phyloP scores from a whole-genome alignment of 169 alveolate genomes.

The Plasmodium ovale region DNA sequence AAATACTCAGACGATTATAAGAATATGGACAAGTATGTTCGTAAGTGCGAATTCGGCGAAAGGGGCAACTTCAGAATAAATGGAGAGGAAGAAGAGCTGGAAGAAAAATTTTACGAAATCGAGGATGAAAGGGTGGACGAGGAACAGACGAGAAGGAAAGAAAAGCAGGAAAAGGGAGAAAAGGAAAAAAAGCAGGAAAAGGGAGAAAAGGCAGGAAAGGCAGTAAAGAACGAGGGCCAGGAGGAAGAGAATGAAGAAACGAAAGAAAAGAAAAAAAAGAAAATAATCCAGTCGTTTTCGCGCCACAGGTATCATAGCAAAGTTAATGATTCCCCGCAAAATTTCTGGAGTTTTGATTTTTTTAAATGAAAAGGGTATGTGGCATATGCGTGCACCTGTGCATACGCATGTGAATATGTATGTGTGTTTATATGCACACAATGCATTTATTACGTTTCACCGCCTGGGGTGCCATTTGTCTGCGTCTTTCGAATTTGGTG shows the following conservation, averaged over 20 bases:
- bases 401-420: not conserved
- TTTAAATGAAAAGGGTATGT: constrained; percentile 31
- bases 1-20: not conserved
- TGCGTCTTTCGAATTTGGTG: too few relatives aligned
- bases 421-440: not conserved
- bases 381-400: not conserved
- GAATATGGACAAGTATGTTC: not conserved
- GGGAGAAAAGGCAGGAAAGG: not conserved
- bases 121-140: not conserved
- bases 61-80: not conserved
- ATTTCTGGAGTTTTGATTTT: constrained; percentile 74
- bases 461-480: too few relatives aligned
- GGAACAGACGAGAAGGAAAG: too few relatives aligned
- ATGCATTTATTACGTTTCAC: too few relatives aligned
- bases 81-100: not conserved
- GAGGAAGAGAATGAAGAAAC: constrained; percentile 3
- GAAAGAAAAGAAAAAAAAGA: constrained; percentile 57
- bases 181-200: constrained; percentile 20
- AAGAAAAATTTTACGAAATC: constrained; percentile 17
- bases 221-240: constrained; percentile 16
- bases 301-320: constrained; percentile 72
- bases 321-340: constrained; percentile 74
- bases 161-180: constrained; percentile 39
- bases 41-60: not conserved
- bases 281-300: constrained; percentile 50